These are phyloP conservation scores for Fusarium secorum DNA, from an alignment of 2,329 filamentous ascomycete species.

Conservation along the genomic window DNA sequence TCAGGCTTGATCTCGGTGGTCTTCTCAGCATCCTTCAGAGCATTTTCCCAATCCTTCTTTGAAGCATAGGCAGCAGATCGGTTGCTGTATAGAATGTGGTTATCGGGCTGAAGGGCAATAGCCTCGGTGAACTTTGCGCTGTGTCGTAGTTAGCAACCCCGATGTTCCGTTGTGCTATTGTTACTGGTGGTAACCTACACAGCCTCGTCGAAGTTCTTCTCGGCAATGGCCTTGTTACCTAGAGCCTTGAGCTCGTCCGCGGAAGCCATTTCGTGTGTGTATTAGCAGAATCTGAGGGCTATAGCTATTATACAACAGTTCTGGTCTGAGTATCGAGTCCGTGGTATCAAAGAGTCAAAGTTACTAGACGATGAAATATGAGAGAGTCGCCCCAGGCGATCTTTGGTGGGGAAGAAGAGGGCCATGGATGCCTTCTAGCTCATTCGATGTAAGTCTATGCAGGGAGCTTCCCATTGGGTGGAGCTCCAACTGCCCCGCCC, in stretches of 20 bases:
- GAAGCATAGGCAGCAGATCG: slow-evolving; percentile 89
- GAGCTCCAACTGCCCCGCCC: slow-evolving; percentile 3
- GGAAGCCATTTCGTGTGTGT: slow-evolving; percentile 57
- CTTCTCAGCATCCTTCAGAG: slow-evolving; percentile 89
- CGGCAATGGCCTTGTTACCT: slow-evolving; percentile 98
- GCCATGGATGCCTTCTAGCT: slow-evolving; percentile 52
- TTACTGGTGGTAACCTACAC: slow-evolving; percentile 69
- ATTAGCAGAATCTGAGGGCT: slow-evolving; percentile 16
- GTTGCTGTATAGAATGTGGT: slow-evolving; percentile 98
- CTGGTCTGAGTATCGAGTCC: slow-evolving; percentile 6
- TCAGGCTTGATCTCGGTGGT: slow-evolving; percentile 94
- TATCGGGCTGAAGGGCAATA: slow-evolving; percentile 84
- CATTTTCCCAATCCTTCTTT: slow-evolving; percentile 85
- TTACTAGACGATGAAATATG: slow-evolving; percentile 30
- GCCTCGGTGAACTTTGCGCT: slow-evolving; percentile 96
- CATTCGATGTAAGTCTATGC: slow-evolving; percentile 50
- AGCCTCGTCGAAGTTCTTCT: slow-evolving; percentile 95
- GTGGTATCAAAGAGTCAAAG: slow-evolving; percentile 30
- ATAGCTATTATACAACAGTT: slow-evolving; percentile 8
- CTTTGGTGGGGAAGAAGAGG: slow-evolving; percentile 45
- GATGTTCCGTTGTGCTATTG: background rate
- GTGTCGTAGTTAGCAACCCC: slow-evolving; percentile 28
- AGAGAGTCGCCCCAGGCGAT: slow-evolving; percentile 35
- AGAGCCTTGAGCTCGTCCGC: slow-evolving; percentile 90
- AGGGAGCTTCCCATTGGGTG: slow-evolving; percentile 44